Percentiles rank a stretch among this genome's conserved stretches.
Conservation (phyloP, 2,329 filamentous ascomycete genomes). For the Nemania diffusa region DNA sequence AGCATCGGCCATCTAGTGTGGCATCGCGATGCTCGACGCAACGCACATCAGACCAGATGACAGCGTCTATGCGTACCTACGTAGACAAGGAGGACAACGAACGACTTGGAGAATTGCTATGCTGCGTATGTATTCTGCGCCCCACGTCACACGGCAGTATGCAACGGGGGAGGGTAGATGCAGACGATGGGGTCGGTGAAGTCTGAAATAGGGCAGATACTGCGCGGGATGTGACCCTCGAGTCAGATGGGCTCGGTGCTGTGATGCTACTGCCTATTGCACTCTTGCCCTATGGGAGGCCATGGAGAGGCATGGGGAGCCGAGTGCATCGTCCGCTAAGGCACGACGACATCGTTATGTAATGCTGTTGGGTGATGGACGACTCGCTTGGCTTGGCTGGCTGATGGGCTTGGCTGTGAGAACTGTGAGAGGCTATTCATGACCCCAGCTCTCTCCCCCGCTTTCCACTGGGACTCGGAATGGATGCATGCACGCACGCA, state of each 20-base stretch:
- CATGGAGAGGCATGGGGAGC: background rate
- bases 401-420: background rate
- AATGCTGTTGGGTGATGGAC: conserved; percentile 12
- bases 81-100: background rate
- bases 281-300: background rate
- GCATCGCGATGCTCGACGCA: conserved; percentile 11
- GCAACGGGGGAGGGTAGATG: conserved; percentile 20
- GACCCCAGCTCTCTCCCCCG: conserved; percentile 5
- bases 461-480: conserved; percentile 3
- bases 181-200: conserved; percentile 27
- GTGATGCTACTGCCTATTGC: conserved; percentile 10
- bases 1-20: conserved; percentile 5
- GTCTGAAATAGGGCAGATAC: background rate
- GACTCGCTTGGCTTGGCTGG: background rate
- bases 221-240: conserved; percentile 24
- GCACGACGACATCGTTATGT: conserved; percentile 25
- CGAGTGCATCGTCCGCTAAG: background rate
- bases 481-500: conserved; percentile 10
- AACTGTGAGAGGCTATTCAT: background rate
- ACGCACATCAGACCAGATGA: conserved; percentile 14
- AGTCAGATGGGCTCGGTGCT: conserved; percentile 6
- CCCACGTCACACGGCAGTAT: conserved; percentile 28
- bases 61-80: background rate
- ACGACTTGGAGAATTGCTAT: conserved; percentile 7
- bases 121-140: too few relatives aligned